Percentiles rank a stretch among this genome's conserved stretches.
These are phyloP conservation scores for Tolypocladium paradoxum DNA, from an alignment of 2,329 filamentous ascomycete genomes.

Conservation along the genomic window DNA sequence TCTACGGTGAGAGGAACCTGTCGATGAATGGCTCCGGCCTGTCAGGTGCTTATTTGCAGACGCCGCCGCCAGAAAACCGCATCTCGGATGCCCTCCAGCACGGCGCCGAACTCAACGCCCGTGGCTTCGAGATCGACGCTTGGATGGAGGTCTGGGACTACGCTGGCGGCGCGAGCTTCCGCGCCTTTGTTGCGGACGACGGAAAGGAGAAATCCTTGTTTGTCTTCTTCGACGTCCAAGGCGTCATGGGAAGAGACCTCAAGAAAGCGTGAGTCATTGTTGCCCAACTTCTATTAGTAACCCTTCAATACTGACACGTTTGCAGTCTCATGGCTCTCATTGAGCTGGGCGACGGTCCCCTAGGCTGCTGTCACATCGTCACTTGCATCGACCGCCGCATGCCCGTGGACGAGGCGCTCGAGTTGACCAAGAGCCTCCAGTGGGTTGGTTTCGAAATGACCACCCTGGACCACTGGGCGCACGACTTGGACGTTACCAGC, in stretches of 20 bases:
- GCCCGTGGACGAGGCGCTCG: slow-evolving; percentile 48
- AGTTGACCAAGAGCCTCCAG: slow-evolving; percentile 70
- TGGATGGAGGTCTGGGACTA: slow-evolving; percentile 84
- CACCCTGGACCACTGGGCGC: slow-evolving; percentile 67
- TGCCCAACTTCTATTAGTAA: no score
- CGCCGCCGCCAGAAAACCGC: slow-evolving; percentile 42
- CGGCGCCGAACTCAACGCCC: slow-evolving; percentile 13
- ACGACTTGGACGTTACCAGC: slow-evolving; percentile 56
- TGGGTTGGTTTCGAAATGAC: slow-evolving; percentile 88
- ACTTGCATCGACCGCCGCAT: slow-evolving; percentile 70
- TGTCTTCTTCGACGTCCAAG: slow-evolving; percentile 69
- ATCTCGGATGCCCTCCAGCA: slow-evolving; percentile 24
- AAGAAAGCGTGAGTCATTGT: slow-evolving; percentile 66
- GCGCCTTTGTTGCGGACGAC: slow-evolving; percentile 69
- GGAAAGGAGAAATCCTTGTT: slow-evolving; percentile 66
- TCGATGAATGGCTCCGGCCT: slow-evolving; percentile 71
- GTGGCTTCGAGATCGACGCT: slow-evolving; percentile 35
- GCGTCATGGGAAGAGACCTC: slow-evolving; percentile 62
- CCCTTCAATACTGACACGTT: neutral
- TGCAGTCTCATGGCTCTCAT: slow-evolving; percentile 76
- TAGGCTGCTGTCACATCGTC: slow-evolving; percentile 68
- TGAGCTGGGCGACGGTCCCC: slow-evolving; percentile 68
- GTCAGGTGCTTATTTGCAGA: slow-evolving; percentile 58
- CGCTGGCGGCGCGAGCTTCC: slow-evolving; percentile 70
- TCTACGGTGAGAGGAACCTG: slow-evolving; percentile 88